Evolutionary conservation across 495 filamentous ascomycete species (phyloP), one percentile per base, ranked within the genome.

Genomic region (Talaromyces adpressus): DNA sequence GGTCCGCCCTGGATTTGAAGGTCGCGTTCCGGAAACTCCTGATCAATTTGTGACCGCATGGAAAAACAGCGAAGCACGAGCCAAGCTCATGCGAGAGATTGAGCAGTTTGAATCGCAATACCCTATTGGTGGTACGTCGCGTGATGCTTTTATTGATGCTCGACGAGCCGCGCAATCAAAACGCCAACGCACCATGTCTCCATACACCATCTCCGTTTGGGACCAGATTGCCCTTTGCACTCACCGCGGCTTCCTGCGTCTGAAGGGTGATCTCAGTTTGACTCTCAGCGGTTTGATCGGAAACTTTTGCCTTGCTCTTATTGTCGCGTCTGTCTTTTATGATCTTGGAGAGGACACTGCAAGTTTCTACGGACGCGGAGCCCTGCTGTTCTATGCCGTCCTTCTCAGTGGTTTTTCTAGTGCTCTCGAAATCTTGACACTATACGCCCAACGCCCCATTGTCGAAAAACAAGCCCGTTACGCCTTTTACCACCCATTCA

Each of bases 391-490:
- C 81, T 95, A 96, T 70, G 87, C 91, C 34, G 86, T 93, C 69
- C 79, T 97, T 39, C 23, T 95, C 73, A 95, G 93, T 71, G 91
- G 91, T 27, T 96, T 97, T 65, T 78, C 87, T 47, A 88, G 84
- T 68, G 81, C 86, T 60, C 76, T 95, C 27, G 92, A 96, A 71
- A 85, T 89, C 63, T 75, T 96, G 30, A 92, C 89, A 6, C 81
- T 96, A 4, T 96, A 91, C 72, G 83, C 88, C 20, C 93, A 96
- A 82, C 85, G 92, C 14, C 85, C 89, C 1, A 96, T 97, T 68
- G 91, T 97, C 62, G 92, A 97, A 69, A 97, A 97, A 70, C 93
- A 97, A 68, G 77, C 79, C 60, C 86, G 88, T 64, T 97, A 96
- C 70, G 93, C 93, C n/a, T 79, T 97, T 22, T 96, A 97, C 68